These are phyloP conservation scores for Penicillium cinerascens DNA, from an alignment of 495 filamentous ascomycete species.

Conservation along the genomic window DNA sequence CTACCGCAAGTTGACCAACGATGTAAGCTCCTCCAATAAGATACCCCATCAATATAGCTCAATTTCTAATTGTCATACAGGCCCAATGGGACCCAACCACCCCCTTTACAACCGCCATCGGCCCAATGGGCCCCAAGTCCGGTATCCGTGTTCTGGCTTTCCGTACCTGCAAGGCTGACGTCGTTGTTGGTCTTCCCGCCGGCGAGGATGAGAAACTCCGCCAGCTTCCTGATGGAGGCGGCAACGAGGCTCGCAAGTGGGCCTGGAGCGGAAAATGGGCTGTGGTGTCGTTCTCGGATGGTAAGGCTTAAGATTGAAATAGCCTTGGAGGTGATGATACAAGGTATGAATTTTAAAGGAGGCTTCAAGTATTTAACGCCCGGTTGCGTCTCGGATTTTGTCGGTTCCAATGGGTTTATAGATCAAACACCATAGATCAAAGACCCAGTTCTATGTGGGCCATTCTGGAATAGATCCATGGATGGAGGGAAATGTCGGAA, in stretches of 20 bases:
- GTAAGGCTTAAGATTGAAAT: constrained; percentile 46
- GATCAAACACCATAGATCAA: not conserved
- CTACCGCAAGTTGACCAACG: constrained; percentile 84
- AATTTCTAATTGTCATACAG: constrained; percentile 34
- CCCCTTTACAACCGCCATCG: constrained; percentile 80
- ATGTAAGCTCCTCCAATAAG: constrained; percentile 56
- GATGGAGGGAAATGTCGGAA: not conserved
- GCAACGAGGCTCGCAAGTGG: constrained; percentile 78
- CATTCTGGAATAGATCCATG: not conserved
- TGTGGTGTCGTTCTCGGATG: constrained; percentile 82
- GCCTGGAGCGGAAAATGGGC: constrained; percentile 98
- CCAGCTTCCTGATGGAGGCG: constrained; percentile 60
- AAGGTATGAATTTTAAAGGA: not conserved
- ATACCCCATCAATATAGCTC: constrained; percentile 7
- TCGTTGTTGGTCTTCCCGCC: constrained; percentile 79
- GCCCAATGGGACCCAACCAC: constrained; percentile 85
- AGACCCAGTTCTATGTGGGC: not conserved
- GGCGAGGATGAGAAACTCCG: constrained; percentile 79
- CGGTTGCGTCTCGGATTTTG: not conserved
- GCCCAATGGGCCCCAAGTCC: constrained; percentile 74
- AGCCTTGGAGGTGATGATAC: not conserved
- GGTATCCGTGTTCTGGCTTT: constrained; percentile 80
- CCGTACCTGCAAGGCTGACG: constrained; percentile 93
- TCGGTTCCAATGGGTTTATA: not conserved
- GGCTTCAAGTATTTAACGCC: not conserved